phyloP scores from a whole-genome alignment of 2,329 filamentous ascomycete species.

The Fusarium transvaalense region DNA sequence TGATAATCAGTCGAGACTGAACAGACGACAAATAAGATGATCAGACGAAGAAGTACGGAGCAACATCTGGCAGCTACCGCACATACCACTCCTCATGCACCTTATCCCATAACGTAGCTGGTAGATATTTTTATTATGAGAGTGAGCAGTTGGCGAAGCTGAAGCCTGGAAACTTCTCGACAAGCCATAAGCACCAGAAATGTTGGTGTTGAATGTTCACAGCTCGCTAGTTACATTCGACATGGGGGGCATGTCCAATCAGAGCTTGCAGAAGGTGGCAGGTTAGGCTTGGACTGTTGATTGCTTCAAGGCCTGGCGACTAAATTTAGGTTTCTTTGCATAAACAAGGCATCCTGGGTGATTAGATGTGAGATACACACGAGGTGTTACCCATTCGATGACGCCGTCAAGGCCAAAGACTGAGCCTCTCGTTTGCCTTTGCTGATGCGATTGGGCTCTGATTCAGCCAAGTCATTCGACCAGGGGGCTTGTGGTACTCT shows the following conservation, averaged over 20 bases:
- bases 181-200: background rate
- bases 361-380: background rate
- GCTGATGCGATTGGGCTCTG: constrained; percentile 16
- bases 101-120: background rate
- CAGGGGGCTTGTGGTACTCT: constrained; percentile 11
- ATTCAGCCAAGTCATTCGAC: constrained; percentile 6
- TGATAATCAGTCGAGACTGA: constrained; percentile 1
- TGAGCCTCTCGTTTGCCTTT: constrained; percentile 4
- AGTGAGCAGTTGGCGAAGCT: background rate
- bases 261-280: background rate
- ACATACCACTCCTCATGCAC: background rate
- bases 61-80: background rate
- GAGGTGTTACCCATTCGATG: constrained; percentile 6
- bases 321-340: constrained; percentile 11
- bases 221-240: background rate
- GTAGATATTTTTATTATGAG: background rate
- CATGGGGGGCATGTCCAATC: constrained; percentile 17
- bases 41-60: background rate
- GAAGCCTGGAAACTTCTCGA: background rate
- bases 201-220: constrained; percentile 10
- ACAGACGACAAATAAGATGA: constrained; percentile 4
- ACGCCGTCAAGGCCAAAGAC: constrained; percentile 1
- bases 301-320: constrained; percentile 3
- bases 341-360: constrained; percentile 2
- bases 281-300: constrained; percentile 1